Base-by-base conservation (phyloP, 2,329 filamentous ascomycete genomes). In the Didymosphaeria variabile region DNA sequence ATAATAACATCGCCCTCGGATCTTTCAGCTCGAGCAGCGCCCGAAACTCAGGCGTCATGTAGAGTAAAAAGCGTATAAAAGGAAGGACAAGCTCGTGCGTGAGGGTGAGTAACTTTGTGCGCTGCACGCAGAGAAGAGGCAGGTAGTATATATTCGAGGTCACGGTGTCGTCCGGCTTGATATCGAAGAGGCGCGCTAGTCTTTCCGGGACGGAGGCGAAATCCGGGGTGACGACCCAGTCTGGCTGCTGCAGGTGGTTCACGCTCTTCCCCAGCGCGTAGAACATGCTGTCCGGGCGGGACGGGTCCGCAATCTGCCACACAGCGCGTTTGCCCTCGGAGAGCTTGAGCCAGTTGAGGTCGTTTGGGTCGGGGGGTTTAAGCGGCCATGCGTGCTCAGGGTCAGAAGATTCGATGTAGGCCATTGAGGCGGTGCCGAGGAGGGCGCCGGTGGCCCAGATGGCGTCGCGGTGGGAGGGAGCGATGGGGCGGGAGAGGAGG, bases 311-410 rank as follows among this genome's bases (percentile, higher is more conserved):
- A 0, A 88, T 70, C 1, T 79, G 69, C 82, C 83, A 88, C 1
- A 89, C 77, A 4, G 81, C 79, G 56, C 79, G 81, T 72, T 90
- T 89, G 0, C 85, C 85, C 13, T 85, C 81, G 59, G 79, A 82
- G 71, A 90, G 81, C 53, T 79, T 83, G 2, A 90, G 70, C 88
- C 87, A 90, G 66, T 85, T 80, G 1, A 90, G 77, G 62, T 88
- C 85, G 0, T 75, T 68, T 0, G 77, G 61, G 0, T 76, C 76
- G 0, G 78, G 71, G 2, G 75, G 63, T 40, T 79, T 83, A 1
- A 90, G 74, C 0, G 88, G 88, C 87, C 87, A 90, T 2, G 84
- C 79, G 57, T 84, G 72, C 53, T 82, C 73, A 0, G 84, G 77
- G 0, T 76, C 74, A 0, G 68, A 61, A 0, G 78, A 76, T 34